These are phyloP conservation scores for Scheffersomyces cryptocercus DNA, from an alignment of 1,139 yeast species.

Conservation along the genomic window DNA sequence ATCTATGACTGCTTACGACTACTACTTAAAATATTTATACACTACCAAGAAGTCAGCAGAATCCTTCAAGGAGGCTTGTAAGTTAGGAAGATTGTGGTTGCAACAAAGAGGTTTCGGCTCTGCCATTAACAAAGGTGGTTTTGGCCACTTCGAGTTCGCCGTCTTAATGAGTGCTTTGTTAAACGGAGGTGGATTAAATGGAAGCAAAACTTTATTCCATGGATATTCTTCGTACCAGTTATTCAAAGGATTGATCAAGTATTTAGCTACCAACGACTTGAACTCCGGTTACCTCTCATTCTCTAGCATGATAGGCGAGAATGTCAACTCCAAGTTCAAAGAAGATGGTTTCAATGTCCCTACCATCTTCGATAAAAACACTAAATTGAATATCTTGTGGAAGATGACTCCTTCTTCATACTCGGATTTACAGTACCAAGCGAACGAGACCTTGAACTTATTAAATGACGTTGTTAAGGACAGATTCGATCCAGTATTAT, in stretches of 20 bases:
- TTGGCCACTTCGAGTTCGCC: slow-evolving; percentile 91
- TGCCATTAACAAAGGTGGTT: slow-evolving; percentile 67
- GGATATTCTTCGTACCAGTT: slow-evolving; percentile 93
- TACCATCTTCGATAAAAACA: slow-evolving; percentile 72
- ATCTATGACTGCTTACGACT: slow-evolving; percentile 65
- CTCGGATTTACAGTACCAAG: slow-evolving; percentile 59
- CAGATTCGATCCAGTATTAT: slow-evolving; percentile 81
- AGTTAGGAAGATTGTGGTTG: slow-evolving; percentile 86
- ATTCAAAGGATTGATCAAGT: slow-evolving; percentile 83
- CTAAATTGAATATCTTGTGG: slow-evolving; percentile 77
- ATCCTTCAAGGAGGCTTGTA: slow-evolving; percentile 86
- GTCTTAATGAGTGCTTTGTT: slow-evolving; percentile 76
- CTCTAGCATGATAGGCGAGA: slow-evolving; percentile 57
- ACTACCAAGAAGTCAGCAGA: slow-evolving; percentile 75
- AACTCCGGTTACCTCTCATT: slow-evolving; percentile 66
- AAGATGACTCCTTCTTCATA: slow-evolving; percentile 77
- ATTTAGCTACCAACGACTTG: slow-evolving; percentile 76
- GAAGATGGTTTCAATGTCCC: slow-evolving; percentile 66
- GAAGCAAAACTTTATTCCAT: slow-evolving; percentile 72
- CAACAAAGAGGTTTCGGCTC: slow-evolving; percentile 82
- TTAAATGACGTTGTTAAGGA: slow-evolving; percentile 81
- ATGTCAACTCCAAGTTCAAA: slow-evolving; percentile 47
- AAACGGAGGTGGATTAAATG: slow-evolving; percentile 79
- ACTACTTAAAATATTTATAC: slow-evolving; percentile 73
- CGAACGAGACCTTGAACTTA: slow-evolving; percentile 64